Evolutionary conservation across 2,329 filamentous ascomycete genomes (phyloP).

Genomic region (Bipolaris sorokiniana): DNA sequence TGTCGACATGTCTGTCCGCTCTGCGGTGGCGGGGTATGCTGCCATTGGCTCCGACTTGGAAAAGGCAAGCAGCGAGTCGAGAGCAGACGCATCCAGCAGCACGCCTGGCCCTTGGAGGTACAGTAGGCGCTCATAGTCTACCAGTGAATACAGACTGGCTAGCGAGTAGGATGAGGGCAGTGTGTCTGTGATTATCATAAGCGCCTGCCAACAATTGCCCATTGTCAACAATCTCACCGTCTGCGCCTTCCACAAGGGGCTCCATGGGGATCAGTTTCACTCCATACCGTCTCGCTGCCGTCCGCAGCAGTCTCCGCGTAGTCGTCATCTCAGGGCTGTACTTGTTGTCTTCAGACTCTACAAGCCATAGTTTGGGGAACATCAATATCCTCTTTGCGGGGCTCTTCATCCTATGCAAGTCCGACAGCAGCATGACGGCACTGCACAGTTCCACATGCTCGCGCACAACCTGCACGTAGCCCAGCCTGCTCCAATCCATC

Average conservation of each 20-base stretch:
- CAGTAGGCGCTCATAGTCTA: conserved; percentile 54
- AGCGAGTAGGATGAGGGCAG: conserved; percentile 52
- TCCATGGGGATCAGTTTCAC: conserved; percentile 54
- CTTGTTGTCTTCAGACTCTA: conserved; percentile 43
- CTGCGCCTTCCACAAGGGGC: conserved; percentile 45
- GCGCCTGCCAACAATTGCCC: background rate
- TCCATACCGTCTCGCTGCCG: conserved; percentile 54
- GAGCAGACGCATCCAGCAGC: conserved; percentile 54
- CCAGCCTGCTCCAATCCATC: conserved; percentile 55
- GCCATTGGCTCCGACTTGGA: conserved; percentile 46
- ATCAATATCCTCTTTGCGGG: conserved; percentile 54
- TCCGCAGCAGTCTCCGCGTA: conserved; percentile 52
- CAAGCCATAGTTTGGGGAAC: conserved; percentile 52
- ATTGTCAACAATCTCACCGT: conserved; percentile 28
- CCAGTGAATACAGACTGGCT: conserved; percentile 53
- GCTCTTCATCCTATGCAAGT: conserved; percentile 53
- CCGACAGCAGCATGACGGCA: conserved; percentile 57
- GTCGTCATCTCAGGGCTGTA: conserved; percentile 53
- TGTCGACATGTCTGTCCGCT: conserved; percentile 41
- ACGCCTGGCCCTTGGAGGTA: conserved; percentile 54
- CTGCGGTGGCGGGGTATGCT: conserved; percentile 42
- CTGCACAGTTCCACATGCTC: conserved; percentile 56
- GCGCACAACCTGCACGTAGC: conserved; percentile 56
- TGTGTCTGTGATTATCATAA: conserved; percentile 29
- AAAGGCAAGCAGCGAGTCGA: conserved; percentile 54